phyloP scores from a whole-genome alignment of 2,329 filamentous ascomycete species.

The Paecilomyces variotii region DNA sequence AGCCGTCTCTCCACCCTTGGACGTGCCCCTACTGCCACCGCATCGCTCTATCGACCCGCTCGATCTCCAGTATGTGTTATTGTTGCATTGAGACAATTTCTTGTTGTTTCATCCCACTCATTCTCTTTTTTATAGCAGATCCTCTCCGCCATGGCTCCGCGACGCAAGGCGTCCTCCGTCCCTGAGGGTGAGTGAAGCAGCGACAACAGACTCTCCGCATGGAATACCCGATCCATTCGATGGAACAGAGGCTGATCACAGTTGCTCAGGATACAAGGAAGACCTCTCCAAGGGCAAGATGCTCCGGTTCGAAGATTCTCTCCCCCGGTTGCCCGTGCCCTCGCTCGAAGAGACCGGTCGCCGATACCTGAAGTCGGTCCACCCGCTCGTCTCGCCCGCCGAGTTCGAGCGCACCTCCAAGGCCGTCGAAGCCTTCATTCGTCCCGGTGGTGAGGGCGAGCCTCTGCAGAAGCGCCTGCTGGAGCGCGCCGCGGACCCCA shows the following conservation, averaged over 20 bases:
- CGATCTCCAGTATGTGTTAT: slow-evolving; percentile 24
- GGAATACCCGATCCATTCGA: background rate
- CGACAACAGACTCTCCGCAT: slow-evolving; percentile 1
- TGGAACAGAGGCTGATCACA: background rate
- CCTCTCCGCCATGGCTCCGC: slow-evolving; percentile 31
- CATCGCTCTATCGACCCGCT: slow-evolving; percentile 20
- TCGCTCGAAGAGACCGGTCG: slow-evolving; percentile 56
- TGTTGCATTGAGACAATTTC: background rate
- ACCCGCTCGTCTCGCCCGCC: slow-evolving; percentile 50
- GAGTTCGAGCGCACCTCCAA: slow-evolving; percentile 60
- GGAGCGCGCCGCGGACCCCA: slow-evolving; percentile 69
- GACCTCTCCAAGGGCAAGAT: slow-evolving; percentile 55
- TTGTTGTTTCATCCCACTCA: background rate
- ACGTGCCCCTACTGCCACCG: slow-evolving; percentile 29
- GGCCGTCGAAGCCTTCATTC: slow-evolving; percentile 80
- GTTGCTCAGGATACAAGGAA: slow-evolving; percentile 52
- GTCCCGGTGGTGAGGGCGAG: slow-evolving; percentile 74
- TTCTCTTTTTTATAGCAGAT: slow-evolving; percentile 17
- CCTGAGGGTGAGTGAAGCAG: slow-evolving; percentile 35
- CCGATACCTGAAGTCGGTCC: slow-evolving; percentile 59
- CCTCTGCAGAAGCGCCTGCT: slow-evolving; percentile 82
- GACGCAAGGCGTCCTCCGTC: slow-evolving; percentile 37
- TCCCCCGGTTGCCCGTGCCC: slow-evolving; percentile 55
- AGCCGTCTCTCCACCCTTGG: slow-evolving; percentile 34
- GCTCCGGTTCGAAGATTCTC: slow-evolving; percentile 59